A percentile compares a stretch with the other conserved stretches of the same genome.
Evolutionary conservation across 805 yeast genomes (phyloP).

Genomic region (Cephaloascus fragrans): DNA sequence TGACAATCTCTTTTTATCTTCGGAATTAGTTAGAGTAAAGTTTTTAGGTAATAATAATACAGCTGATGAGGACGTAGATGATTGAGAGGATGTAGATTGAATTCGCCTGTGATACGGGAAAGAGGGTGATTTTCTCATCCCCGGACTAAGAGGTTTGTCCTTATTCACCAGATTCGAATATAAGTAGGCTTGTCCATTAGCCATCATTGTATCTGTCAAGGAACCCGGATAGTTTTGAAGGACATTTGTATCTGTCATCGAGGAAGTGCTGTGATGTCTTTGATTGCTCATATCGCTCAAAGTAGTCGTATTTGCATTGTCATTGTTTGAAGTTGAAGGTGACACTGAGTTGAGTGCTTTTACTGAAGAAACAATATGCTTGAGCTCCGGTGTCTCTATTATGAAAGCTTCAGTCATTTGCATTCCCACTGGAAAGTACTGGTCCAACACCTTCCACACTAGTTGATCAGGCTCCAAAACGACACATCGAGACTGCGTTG

Average conservation of each 20-base stretch:
- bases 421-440: constrained; percentile 62
- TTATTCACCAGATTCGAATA: not conserved
- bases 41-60: constrained; percentile 42
- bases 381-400: constrained; percentile 32
- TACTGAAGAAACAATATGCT: constrained; percentile 3
- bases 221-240: not conserved
- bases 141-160: not conserved
- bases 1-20: constrained; percentile 15
- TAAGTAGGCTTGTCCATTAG: not conserved
- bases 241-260: not conserved
- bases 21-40: constrained; percentile 18
- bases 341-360: constrained; percentile 1
- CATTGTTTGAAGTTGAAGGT: constrained; percentile 2
- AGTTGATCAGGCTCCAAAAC: constrained; percentile 50
- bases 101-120: not conserved
- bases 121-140: not conserved
- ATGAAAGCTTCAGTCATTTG: constrained; percentile 52
- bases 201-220: not conserved
- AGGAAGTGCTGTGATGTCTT: not conserved
- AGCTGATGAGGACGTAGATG: constrained; percentile 28
- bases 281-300: too few species aligned
- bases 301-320: constrained; percentile 1
- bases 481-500: too few species aligned
- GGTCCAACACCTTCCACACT: constrained; percentile 50
- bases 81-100: not conserved